Conservation (phyloP, 495 filamentous ascomycete species). For the Venustampulla echinocandica region DNA sequence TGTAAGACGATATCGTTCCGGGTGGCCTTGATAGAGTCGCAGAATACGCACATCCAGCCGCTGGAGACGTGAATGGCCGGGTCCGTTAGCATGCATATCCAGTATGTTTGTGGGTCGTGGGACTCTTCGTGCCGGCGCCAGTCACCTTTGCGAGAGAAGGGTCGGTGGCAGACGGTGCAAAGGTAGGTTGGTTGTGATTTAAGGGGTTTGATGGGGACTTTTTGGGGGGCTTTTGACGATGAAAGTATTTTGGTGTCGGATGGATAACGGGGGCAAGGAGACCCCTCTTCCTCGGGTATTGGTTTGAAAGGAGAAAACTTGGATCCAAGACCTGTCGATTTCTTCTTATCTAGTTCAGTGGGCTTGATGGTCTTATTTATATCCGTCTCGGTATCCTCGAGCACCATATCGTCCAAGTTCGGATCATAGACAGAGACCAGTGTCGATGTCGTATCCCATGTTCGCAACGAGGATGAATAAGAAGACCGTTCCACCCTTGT, state of each 20-base stretch:
- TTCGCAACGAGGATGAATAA: slow-evolving; percentile 6
- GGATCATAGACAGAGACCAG: slow-evolving; percentile 1
- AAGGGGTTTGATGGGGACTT: slow-evolving; percentile 1
- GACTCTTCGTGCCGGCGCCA: slow-evolving; percentile 11
- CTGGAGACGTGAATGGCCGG: neutral
- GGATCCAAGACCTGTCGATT: neutral
- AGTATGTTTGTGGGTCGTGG: slow-evolving; percentile 9
- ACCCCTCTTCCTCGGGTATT: neutral
- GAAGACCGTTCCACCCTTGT: slow-evolving; percentile 2
- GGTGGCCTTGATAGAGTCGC: neutral
- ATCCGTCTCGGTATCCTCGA: neutral
- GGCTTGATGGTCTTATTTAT: neutral
- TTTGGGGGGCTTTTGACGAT: neutral
- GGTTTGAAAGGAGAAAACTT: slow-evolving; percentile 1
- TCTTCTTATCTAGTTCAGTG: neutral
- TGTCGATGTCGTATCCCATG: slow-evolving; percentile 8
- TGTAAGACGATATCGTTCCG: slow-evolving; percentile 4
- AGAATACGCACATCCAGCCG: slow-evolving; percentile 10
- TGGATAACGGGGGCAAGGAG: neutral
- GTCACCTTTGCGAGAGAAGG: slow-evolving; percentile 11
- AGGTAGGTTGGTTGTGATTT: neutral
- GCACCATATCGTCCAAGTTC: slow-evolving; percentile 1
- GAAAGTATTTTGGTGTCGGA: neutral
- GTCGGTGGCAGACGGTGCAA: slow-evolving; percentile 1
- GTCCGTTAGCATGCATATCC: slow-evolving; percentile 7